phyloP scores from a whole-genome alignment of 2,329 filamentous ascomycete genomes.

The Elsinoe australis region DNA sequence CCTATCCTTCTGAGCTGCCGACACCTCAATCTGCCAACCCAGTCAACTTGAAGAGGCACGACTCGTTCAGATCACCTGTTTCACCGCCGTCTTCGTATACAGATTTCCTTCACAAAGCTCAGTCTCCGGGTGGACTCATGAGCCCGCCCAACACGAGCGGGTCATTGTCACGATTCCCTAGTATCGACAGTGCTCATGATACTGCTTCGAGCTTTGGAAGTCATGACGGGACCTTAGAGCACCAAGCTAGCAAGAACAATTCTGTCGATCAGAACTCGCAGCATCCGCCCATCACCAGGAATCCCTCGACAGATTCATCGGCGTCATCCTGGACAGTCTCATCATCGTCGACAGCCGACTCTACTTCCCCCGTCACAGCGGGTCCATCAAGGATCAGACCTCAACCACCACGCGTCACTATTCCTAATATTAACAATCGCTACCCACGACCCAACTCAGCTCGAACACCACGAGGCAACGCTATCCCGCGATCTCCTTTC shows the following conservation, averaged over 20 bases:
- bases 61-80: constrained; percentile 59
- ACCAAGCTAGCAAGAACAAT: constrained; percentile 2
- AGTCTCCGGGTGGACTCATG: constrained; percentile 61
- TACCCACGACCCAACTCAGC: constrained; percentile 46
- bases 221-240: constrained; percentile 30
- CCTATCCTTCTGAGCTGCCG: constrained; percentile 45
- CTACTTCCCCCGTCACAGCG: constrained; percentile 21
- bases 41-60: constrained; percentile 59
- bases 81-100: constrained; percentile 84
- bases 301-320: constrained; percentile 29
- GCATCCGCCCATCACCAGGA: constrained; percentile 29
- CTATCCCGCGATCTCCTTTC: constrained; percentile 69
- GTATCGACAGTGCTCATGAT: constrained; percentile 35
- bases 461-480: constrained; percentile 56
- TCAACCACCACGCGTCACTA: constrained; percentile 37
- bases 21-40: constrained; percentile 60
- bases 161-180: constrained; percentile 45
- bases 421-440: constrained; percentile 35
- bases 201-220: constrained; percentile 19
- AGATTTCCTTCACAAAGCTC: constrained; percentile 76
- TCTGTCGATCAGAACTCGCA: constrained; percentile 28
- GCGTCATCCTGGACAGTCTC: constrained; percentile 20
- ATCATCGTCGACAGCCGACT: constrained; percentile 19
- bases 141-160: constrained; percentile 57
- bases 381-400: constrained; percentile 22